Evolutionary conservation across 1,139 yeast species (phyloP), one percentile per base, ranked within the genome.

Genomic region (Yamadazyma songkhlaensis): DNA sequence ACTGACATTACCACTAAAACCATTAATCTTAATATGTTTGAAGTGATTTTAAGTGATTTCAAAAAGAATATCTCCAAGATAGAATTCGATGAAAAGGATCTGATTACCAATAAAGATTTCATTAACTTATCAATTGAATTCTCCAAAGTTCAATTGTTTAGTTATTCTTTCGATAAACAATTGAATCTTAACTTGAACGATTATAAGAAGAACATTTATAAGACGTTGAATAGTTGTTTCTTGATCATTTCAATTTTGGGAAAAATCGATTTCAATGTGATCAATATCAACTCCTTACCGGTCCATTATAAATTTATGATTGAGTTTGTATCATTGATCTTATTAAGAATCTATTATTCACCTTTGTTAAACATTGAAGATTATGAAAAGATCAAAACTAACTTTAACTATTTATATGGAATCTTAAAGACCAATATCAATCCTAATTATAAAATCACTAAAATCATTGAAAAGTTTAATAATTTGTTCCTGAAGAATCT

Each of bases 11-110:
- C 62, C 6, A 48, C 62, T 12, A 63, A 62, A 43, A 53, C 64
- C 34, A 67, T 71, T 26, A 62, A 63, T 42, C 53, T 71, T 38
- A 60, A 65, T 45, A 70, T 70, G 74, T 71, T 69, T 50, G 75
- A 71, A 40, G 62, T 58, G 8, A 68, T 71, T 15, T 47, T 71
- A 34, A 52, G 56, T 37, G 71, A 68, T 39, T 57, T 66, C 35
- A 48, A 52, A 21, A 51, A 45, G 12, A 6, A 14, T 6, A 24
- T 31, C 7, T 9, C 25, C 4, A 24, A 13, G 4, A 24, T 31
- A 9, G 22, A 31, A 12, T 31, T 23, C 14, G 25, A 31, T 31
- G 20, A 12, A 22, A 32, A 24, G 7, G 20, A 17, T 17, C 6
- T 6, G 6, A 22, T 25, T 10, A 13, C 15, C 20, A 40, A 51